Conservation (phyloP, 352 stramenopile species). For the Phytophthora sansomeana region DNA sequence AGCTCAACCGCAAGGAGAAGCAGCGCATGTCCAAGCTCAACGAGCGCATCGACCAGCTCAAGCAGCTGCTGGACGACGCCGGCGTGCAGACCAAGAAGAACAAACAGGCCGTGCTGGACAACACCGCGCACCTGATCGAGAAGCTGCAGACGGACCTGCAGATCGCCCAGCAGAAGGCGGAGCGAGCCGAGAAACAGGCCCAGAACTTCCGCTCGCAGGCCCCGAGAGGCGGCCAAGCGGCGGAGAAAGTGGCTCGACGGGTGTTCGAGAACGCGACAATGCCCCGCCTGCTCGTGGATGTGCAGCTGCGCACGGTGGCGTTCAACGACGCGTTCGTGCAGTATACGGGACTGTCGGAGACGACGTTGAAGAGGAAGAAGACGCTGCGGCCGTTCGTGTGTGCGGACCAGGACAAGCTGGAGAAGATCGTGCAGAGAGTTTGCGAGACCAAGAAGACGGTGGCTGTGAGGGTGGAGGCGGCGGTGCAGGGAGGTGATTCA, state of each 20-base stretch:
- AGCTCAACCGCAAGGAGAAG: conserved; percentile 87
- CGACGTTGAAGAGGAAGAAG: conserved; percentile 62
- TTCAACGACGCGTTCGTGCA: conserved; percentile 63
- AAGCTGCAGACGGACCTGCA: conserved; percentile 60
- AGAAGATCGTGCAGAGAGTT: conserved; percentile 48
- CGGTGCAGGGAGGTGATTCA: conserved; percentile 18
- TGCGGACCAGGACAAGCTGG: conserved; percentile 46
- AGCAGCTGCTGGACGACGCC: conserved; percentile 57
- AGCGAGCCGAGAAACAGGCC: conserved; percentile 58
- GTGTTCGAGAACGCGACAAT: conserved; percentile 65
- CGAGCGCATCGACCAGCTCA: conserved; percentile 75
- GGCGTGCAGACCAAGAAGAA: conserved; percentile 77
- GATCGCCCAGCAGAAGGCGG: conserved; percentile 60
- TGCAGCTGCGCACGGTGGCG: conserved; percentile 55
- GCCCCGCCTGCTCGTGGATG: conserved; percentile 56
- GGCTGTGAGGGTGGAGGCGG: conserved; percentile 40
- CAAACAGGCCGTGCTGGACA: conserved; percentile 77
- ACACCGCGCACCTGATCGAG: conserved; percentile 65
- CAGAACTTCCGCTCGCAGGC: conserved; percentile 46
- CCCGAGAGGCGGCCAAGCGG: conserved; percentile 34
- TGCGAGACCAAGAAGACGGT: conserved; percentile 44
- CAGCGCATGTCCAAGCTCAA: conserved; percentile 89
- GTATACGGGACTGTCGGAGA: conserved; percentile 47
- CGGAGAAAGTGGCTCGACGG: conserved; percentile 32
- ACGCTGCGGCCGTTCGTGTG: conserved; percentile 55